Evolutionary conservation across 2,329 filamentous ascomycete genomes (phyloP).

Genomic region (Fusarium albosuccineum): DNA sequence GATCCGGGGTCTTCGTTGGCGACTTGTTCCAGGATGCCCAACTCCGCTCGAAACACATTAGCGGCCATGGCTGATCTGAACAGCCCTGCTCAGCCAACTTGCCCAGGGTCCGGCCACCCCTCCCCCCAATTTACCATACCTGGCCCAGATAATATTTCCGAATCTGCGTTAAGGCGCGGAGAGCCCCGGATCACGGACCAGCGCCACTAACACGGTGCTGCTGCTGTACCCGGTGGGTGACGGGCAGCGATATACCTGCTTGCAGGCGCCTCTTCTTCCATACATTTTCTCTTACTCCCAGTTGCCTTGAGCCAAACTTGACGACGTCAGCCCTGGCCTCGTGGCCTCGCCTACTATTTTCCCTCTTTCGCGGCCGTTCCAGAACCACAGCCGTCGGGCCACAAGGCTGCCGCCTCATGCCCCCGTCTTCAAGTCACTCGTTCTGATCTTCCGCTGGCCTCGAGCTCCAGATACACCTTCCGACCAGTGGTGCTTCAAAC

Average conservation of each 20-base stretch:
- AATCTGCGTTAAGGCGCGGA: slow-evolving; percentile 61
- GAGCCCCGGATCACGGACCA: slow-evolving; percentile 58
- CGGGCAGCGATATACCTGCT: slow-evolving; percentile 51
- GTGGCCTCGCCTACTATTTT: slow-evolving; percentile 44
- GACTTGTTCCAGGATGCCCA: slow-evolving; percentile 49
- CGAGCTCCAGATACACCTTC: slow-evolving; percentile 15
- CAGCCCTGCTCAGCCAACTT: slow-evolving; percentile 53
- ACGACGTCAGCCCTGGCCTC: slow-evolving; percentile 46
- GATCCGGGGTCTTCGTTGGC: slow-evolving; percentile 45
- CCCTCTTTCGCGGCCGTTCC: slow-evolving; percentile 39
- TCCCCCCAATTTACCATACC: slow-evolving; percentile 54
- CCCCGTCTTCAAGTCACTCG: slow-evolving; percentile 30
- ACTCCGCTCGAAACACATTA: slow-evolving; percentile 59
- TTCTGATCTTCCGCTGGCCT: slow-evolving; percentile 26
- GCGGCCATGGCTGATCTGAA: slow-evolving; percentile 57
- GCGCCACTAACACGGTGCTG: slow-evolving; percentile 52
- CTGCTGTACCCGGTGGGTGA: slow-evolving; percentile 50
- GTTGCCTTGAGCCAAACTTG: slow-evolving; percentile 42
- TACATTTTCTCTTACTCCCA: slow-evolving; percentile 45
- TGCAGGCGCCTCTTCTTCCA: slow-evolving; percentile 46
- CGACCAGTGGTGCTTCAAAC: slow-evolving; percentile 9
- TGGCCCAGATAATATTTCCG: slow-evolving; percentile 64
- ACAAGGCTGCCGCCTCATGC: slow-evolving; percentile 15
- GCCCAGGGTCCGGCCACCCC: slow-evolving; percentile 55
- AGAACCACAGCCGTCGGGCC: slow-evolving; percentile 32